Evolutionary conservation across 2,329 filamentous ascomycete genomes (phyloP).

Genomic region (Xylaria sp.): DNA sequence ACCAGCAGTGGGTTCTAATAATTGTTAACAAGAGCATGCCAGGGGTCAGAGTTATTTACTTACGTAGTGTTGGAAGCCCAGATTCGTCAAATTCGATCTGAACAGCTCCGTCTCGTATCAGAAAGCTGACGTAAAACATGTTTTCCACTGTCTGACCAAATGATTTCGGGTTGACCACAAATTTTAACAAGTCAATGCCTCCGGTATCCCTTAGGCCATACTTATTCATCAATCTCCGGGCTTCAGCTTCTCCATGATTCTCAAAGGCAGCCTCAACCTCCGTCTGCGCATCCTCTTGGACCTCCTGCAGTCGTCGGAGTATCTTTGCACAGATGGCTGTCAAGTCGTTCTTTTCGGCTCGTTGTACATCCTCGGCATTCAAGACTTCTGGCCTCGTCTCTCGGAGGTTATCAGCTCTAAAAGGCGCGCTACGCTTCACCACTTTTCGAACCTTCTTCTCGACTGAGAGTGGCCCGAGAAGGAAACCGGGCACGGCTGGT

Average conservation of each 20-base stretch:
- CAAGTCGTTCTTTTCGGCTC: slow-evolving; percentile 81
- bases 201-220: slow-evolving; percentile 74
- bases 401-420: slow-evolving; percentile 73
- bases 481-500: slow-evolving; percentile 82
- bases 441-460: slow-evolving; percentile 83
- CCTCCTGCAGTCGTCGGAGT: slow-evolving; percentile 66
- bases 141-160: slow-evolving; percentile 98
- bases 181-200: slow-evolving; percentile 83
- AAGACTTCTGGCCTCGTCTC: slow-evolving; percentile 84
- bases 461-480: slow-evolving; percentile 88
- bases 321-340: slow-evolving; percentile 84
- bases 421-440: slow-evolving; percentile 75
- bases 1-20: slow-evolving; percentile 51
- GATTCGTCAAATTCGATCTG: slow-evolving; percentile 78
- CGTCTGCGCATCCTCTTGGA: slow-evolving; percentile 60
- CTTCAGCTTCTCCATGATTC: slow-evolving; percentile 60
- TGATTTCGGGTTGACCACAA: slow-evolving; percentile 87
- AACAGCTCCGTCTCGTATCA: slow-evolving; percentile 86
- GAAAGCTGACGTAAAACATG: slow-evolving; percentile 94
- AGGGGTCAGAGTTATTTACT: slow-evolving; percentile 53
- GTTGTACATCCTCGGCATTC: slow-evolving; percentile 76
- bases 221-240: slow-evolving; percentile 68
- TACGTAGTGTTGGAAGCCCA: slow-evolving; percentile 82
- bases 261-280: slow-evolving; percentile 56
- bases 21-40: slow-evolving; percentile 34